Conservation (phyloP, 108 stramenopile genomes). For the Parietichytrium sp. region DNA sequence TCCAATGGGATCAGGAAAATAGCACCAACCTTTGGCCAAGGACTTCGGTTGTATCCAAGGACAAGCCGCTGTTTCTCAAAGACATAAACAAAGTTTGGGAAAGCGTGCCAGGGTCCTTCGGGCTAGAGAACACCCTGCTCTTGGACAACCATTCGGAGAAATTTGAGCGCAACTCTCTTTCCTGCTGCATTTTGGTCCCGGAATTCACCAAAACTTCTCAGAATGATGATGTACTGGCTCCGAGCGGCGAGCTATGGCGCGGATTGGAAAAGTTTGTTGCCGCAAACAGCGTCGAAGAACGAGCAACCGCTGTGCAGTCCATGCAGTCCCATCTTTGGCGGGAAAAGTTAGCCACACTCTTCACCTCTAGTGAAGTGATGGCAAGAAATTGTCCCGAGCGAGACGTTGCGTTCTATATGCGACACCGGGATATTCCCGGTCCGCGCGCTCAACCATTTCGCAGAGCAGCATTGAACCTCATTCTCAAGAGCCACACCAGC, state of each 20-base stretch:
- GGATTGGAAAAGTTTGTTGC: neutral
- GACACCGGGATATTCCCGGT: conserved; percentile 26
- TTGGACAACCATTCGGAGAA: conserved; percentile 47
- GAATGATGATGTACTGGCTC: neutral
- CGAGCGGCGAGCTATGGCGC: neutral
- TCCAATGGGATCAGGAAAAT: conserved; percentile 9
- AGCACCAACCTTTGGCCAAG: conserved; percentile 40
- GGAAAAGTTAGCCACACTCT: neutral
- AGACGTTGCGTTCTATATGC: neutral
- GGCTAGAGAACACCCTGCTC: neutral
- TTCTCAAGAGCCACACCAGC: neutral
- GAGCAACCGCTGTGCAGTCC: neutral
- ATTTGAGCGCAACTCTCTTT: conserved; percentile 44
- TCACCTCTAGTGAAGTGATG: conserved; percentile 38
- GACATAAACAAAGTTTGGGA: conserved; percentile 27
- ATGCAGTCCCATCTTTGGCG: neutral
- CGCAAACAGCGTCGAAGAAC: neutral
- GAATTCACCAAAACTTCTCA: neutral
- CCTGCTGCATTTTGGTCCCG: conserved; percentile 33
- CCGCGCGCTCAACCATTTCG: conserved; percentile 37
- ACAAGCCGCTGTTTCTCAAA: conserved; percentile 46
- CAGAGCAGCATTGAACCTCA: neutral
- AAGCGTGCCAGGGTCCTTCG: neutral
- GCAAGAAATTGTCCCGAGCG: conserved; percentile 37
- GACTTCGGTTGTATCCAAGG: neutral